phyloP scores from a whole-genome alignment of 768 basidiomycete species.

The Phylloporus rhodoxanthus region DNA sequence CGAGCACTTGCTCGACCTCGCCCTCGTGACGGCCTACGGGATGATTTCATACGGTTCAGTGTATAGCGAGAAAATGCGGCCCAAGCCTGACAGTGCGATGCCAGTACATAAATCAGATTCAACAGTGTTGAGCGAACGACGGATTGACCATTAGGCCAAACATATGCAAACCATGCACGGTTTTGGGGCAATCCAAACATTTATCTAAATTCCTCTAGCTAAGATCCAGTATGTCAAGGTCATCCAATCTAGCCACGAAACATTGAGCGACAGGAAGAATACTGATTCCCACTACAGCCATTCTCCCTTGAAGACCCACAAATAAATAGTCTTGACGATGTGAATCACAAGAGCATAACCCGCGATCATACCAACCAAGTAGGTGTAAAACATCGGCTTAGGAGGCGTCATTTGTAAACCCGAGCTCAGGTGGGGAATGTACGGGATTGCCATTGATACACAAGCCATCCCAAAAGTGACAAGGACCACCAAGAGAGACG shows the following conservation, averaged over 20 bases:
- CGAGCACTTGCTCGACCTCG: conserved; percentile 7
- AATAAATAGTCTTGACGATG: conserved; percentile 24
- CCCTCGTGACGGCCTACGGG: conserved; percentile 4
- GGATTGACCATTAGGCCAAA: no score
- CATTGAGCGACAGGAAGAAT: neutral
- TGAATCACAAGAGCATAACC: conserved; percentile 25
- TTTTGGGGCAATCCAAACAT: no score
- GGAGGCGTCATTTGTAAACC: conserved; percentile 27
- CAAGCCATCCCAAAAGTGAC: conserved; percentile 31
- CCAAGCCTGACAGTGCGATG: no score
- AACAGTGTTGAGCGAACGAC: no score
- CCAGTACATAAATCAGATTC: no score
- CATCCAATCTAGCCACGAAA: neutral
- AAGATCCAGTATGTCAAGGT: no score
- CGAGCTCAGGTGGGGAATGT: conserved; percentile 28
- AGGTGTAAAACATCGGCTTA: conserved; percentile 25
- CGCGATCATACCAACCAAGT: conserved; percentile 18
- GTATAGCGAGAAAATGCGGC: neutral
- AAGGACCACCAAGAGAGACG: conserved; percentile 21
- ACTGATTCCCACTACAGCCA: conserved; percentile 18
- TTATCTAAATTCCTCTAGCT: no score
- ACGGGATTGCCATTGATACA: conserved; percentile 30
- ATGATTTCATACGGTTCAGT: conserved; percentile 11
- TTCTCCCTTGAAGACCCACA: conserved; percentile 26
- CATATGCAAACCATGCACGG: no score